phyloP scores from a whole-genome alignment of 257 asterid genomes.

The Nicotiana undulata region DNA sequence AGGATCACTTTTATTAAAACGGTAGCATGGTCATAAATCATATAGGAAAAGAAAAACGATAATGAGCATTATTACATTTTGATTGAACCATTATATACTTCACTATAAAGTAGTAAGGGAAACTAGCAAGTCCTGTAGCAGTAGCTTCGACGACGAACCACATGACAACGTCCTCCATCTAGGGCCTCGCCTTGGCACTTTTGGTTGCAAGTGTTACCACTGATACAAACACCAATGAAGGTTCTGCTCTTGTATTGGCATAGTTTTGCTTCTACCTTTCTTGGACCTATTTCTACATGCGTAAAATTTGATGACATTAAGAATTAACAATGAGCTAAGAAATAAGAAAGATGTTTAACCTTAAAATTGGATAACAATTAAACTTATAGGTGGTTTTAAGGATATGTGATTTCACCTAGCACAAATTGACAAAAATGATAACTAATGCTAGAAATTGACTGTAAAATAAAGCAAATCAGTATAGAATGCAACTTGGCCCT shows the following conservation, averaged over 20 bases:
- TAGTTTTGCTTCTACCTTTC: not conserved
- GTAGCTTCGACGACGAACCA: not conserved
- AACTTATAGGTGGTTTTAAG: too few relatives aligned
- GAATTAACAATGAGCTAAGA: too few relatives aligned
- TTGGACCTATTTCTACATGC: not conserved
- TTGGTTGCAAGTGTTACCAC: not conserved
- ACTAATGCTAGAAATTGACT: too few relatives aligned
- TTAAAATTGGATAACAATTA: too few relatives aligned
- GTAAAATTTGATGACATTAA: too few relatives aligned
- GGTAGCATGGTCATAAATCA: not conserved
- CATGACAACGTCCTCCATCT: not conserved
- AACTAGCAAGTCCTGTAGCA: slow-evolving; percentile 1
- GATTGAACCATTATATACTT: not conserved
- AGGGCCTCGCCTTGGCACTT: not conserved
- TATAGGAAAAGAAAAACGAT: too few relatives aligned
- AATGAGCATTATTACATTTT: not conserved
- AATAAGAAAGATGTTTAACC: too few relatives aligned
- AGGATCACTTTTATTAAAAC: not conserved
- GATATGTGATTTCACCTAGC: too few relatives aligned
- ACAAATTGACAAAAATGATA: too few relatives aligned
- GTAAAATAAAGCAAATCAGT: too few relatives aligned
- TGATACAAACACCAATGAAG: not conserved
- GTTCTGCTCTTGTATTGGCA: not conserved
- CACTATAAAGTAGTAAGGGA: too few relatives aligned
- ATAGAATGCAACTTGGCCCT: too few relatives aligned